Evolutionary conservation across 2,329 filamentous ascomycete genomes (phyloP), one percentile per base, ranked within the genome.

Genomic region (Coniochaeta prunicola): DNA sequence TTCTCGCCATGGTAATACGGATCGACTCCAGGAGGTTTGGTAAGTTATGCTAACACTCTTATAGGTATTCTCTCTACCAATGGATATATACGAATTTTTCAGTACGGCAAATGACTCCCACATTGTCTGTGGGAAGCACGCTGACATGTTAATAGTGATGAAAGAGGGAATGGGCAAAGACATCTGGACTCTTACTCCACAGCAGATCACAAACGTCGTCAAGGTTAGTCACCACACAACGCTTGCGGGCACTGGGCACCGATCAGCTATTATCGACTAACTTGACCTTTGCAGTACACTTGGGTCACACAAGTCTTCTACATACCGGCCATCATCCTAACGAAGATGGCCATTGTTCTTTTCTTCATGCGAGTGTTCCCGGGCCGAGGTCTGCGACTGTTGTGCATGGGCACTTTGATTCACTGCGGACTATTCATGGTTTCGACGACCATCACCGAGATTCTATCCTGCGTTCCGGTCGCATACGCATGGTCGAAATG

Each of bases 221-320:
- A 61, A 61, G 57, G 59, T 59, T 30, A 33, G 59, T 24, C 9
- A 5, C 53, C 8, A 34, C 13, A 38, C 8, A 38, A 10, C 4
- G 12, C 4, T 7, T 4, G 15, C 10, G 12, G 34, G 17, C 9
- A 38, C 34, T 10, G 34, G 4, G 30, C 30, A 33, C 30, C 30
- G 5, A 12, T 12, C 12, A 33, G 30, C 12, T 33, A 33, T 6
- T 12, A 33, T 5, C 36, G 12, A 24, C 28, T 57, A 13, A 59
- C 54, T 19, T 24, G 40, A 21, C 21, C 31, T 17, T 42, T 19
- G 26, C 33, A 59, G 59, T 59, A 57, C 17, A 45, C 59, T 6
- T 61, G 59, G 59, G 55, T 61, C 33, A 61, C 57, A 3, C 59
- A 61, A 33, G 42, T 61, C 31, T 53, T 34, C 57, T 61, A 61